These are phyloP conservation scores for Cinnamomum chago DNA, from an alignment of 164 flowering plant species.

Conservation along the genomic window DNA sequence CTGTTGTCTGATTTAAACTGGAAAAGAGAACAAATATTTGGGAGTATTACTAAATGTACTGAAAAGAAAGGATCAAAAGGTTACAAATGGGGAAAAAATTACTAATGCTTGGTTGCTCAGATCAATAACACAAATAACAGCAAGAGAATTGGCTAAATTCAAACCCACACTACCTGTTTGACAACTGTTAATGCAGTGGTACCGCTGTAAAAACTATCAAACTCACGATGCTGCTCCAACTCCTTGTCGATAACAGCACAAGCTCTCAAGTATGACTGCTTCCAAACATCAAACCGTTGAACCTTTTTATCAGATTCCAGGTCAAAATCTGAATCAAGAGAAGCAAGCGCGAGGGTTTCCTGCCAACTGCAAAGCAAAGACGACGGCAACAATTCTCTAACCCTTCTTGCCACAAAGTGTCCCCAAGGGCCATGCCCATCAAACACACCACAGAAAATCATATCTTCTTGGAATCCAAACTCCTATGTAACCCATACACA, in stretches of 20 bases:
- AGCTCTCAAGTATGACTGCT: slow-evolving; percentile 59
- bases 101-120: neutral
- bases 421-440: slow-evolving; percentile 99
- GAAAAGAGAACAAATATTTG: no score
- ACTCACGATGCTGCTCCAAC: slow-evolving; percentile 43
- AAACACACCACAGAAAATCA: slow-evolving; percentile 82
- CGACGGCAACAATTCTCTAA: slow-evolving; percentile 59
- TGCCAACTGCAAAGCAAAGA: slow-evolving; percentile 74
- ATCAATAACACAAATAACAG: neutral
- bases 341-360: slow-evolving; percentile 45
- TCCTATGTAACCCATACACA: slow-evolving; percentile 34
- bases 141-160: neutral
- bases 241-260: slow-evolving; percentile 72
- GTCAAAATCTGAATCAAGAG: slow-evolving; percentile 30
- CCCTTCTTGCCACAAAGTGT: slow-evolving; percentile 65
- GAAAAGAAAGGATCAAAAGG: no score
- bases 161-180: slow-evolving; percentile 56
- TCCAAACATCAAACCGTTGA: slow-evolving; percentile 56
- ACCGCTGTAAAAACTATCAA: slow-evolving; percentile 79
- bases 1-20: no score
- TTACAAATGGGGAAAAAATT: neutral
- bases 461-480: slow-evolving; percentile 82
- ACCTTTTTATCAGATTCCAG: slow-evolving; percentile 31
- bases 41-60: no score
- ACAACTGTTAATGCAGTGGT: slow-evolving; percentile 73